These are phyloP conservation scores for Lasiosphaeria miniovina DNA, from an alignment of 495 filamentous ascomycete species.

Conservation along the genomic window DNA sequence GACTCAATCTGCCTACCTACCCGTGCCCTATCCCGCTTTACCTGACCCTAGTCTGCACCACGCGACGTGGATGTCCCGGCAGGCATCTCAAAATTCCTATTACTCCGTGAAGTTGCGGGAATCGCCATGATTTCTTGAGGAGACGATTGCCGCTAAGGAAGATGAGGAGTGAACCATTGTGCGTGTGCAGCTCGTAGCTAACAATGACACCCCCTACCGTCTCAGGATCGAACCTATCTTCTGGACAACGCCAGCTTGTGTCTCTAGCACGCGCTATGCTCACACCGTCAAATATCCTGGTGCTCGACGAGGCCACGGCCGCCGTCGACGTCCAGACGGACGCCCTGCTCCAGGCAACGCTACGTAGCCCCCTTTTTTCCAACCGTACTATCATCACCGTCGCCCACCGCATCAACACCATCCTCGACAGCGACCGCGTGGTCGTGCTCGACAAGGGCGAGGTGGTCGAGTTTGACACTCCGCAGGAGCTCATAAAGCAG, in stretches of 20 bases:
- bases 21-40: background rate
- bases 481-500: conserved; percentile 41
- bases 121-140: too few relatives aligned
- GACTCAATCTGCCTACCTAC: background rate
- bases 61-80: background rate
- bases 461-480: conserved; percentile 48
- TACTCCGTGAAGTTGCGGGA: background rate
- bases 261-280: conserved; percentile 90
- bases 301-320: conserved; percentile 95
- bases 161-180: too few relatives aligned
- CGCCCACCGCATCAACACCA: conserved; percentile 95
- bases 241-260: conserved; percentile 88
- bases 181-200: background rate
- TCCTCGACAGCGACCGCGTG: conserved; percentile 87
- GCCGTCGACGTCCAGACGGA: conserved; percentile 96
- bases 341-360: conserved; percentile 69
- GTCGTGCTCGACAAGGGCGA: conserved; percentile 72
- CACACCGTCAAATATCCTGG: conserved; percentile 93
- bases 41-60: background rate
- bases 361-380: conserved; percentile 65
- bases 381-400: conserved; percentile 97
- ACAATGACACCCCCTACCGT: background rate
- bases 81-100: background rate
- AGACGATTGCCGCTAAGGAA: too few relatives aligned
- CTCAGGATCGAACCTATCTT: conserved; percentile 71